These are phyloP conservation scores for Phaeodactylum tricornutum DNA, from an alignment of 108 stramenopile species.

Conservation along the genomic window DNA sequence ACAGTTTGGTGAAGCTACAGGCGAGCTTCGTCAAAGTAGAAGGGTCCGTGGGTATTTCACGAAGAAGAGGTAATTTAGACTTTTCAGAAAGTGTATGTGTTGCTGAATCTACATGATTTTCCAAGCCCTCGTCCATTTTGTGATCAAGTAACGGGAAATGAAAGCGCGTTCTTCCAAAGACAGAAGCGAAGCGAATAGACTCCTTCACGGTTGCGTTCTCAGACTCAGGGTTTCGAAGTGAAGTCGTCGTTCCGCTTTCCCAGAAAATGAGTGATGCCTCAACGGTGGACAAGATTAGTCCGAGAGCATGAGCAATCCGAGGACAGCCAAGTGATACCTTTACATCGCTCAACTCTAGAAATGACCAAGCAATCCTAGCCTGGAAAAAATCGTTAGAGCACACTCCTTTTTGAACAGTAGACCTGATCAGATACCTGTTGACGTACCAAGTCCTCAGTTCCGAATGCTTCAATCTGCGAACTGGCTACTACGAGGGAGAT, in stretches of 20 bases:
- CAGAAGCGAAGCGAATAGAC: conserved; percentile 12
- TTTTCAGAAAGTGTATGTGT: conserved; percentile 2
- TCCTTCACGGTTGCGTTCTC: background rate
- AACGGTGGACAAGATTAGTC: conserved; percentile 21
- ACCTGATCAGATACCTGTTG: background rate
- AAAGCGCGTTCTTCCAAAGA: conserved; percentile 25
- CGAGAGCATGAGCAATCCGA: conserved; percentile 14
- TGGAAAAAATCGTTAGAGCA: conserved; percentile 1
- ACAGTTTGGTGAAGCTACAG: conserved; percentile 18
- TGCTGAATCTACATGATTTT: conserved; percentile 19
- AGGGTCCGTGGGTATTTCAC: conserved; percentile 39
- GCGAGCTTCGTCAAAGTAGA: conserved; percentile 38
- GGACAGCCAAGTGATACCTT: conserved; percentile 2
- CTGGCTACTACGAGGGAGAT: conserved; percentile 9
- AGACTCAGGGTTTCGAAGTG: conserved; percentile 8
- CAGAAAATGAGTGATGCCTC: conserved; percentile 33
- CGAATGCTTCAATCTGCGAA: conserved; percentile 10
- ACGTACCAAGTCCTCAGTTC: conserved; percentile 28
- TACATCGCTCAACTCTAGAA: conserved; percentile 22
- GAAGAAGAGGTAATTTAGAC: conserved; percentile 18
- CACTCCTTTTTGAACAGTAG: background rate
- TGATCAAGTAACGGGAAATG: conserved; percentile 25
- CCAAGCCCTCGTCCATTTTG: conserved; percentile 14
- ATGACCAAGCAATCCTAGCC: conserved; percentile 31
- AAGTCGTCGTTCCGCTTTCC: conserved; percentile 18